phyloP scores from a whole-genome alignment of 495 filamentous ascomycete species.

The Glonium stellatum region DNA sequence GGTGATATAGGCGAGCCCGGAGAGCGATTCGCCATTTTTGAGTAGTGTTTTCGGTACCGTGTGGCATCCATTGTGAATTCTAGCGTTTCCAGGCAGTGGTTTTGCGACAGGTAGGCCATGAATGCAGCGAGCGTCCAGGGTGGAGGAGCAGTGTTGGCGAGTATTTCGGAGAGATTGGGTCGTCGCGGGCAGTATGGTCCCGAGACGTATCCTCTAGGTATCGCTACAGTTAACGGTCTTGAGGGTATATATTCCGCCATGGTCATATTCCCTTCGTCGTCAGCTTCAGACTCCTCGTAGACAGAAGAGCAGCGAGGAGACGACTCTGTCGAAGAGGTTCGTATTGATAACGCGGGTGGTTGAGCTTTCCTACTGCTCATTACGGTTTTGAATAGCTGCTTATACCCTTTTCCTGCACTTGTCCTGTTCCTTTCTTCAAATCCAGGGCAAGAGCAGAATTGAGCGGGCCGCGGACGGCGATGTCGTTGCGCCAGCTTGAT shows the following conservation, averaged over 20 bases:
- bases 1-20: conserved; percentile 39
- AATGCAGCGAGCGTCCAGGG: conserved; percentile 93
- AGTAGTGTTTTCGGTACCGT: conserved; percentile 75
- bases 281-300: conserved; percentile 11
- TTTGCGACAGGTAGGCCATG: conserved; percentile 94
- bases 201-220: conserved; percentile 38
- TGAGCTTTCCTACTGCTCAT: conserved; percentile 25
- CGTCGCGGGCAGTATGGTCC: conserved; percentile 64
- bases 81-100: conserved; percentile 93
- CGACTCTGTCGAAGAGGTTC: conserved; percentile 24
- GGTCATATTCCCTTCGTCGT: conserved; percentile 47
- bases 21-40: conserved; percentile 45
- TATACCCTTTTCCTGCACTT: conserved; percentile 24
- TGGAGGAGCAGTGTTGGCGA: conserved; percentile 76
- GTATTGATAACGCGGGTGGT: conserved; percentile 13
- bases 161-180: conserved; percentile 79
- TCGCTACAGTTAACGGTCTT: conserved; percentile 56
- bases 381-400: conserved; percentile 26
- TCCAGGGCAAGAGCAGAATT: conserved; percentile 20
- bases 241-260: conserved; percentile 42
- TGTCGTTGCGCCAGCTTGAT: conserved; percentile 29
- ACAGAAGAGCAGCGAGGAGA: conserved; percentile 23
- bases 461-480: conserved; percentile 9
- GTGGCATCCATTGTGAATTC: conserved; percentile 96
- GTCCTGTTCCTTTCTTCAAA: conserved; percentile 17